Evolutionary conservation across 2,329 filamentous ascomycete genomes (phyloP), one percentile per base, ranked within the genome.

Genomic region (Phialemonium atrogriseum): DNA sequence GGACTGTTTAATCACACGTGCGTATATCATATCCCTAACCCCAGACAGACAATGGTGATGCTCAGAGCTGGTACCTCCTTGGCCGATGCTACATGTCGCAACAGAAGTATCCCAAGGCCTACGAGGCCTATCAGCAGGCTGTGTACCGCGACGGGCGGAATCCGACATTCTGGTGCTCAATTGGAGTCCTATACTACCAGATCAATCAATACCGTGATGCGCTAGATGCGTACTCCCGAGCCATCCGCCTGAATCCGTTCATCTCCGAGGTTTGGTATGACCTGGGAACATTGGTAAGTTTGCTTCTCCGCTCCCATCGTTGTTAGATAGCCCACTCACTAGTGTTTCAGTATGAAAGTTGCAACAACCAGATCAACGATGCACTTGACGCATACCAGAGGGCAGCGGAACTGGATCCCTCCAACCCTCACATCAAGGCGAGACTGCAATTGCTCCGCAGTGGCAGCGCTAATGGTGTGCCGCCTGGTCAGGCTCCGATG

Each of bases 241-340:
- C 91, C 27, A 98, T 96, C 49, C 82, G 91, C 34, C 63, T 98
- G 48, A 98, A 96, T 55, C 91, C 91, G 5, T 95, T 94, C 66
- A 96, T 98, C 43, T 95, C 88, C 2, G 91, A 98, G 58, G 91
- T 98, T 31, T 98, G 91, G 91, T 98, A 96, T 58, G 91, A 98
- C 58, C 68, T 98, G 23, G 91, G 91, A 40, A 98, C 91, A 47
- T 53, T 98, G 67, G 85, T 93, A 73, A 68, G 82, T 73, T 40
- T 49, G 35, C 36, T 40, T 34, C 21, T 40, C 34, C 36, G 25
- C 33, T 21, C 32, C 12, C 8, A 27, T 38, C 37, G 31, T 32
- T 34, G 40, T 49, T 44, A 37, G 42, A 33, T 36, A 18, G 10
- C 14, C 36, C 23, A 39, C 35, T 35, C 32, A 45, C 35, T 34